These are phyloP conservation scores for Penicillium sumatraense DNA, from an alignment of 2,329 filamentous ascomycete species.

Conservation along the genomic window DNA sequence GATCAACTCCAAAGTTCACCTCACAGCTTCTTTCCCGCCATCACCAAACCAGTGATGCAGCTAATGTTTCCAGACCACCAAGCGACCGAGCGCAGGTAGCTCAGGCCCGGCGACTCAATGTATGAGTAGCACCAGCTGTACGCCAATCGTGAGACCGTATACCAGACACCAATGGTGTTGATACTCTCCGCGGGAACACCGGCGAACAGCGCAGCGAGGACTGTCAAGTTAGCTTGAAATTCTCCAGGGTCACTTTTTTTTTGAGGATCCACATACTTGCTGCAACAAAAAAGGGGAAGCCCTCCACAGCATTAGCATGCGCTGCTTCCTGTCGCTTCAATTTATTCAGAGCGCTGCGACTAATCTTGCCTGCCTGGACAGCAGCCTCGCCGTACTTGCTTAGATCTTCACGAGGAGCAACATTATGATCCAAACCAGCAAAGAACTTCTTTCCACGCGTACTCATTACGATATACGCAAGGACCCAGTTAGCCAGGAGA, in stretches of 20 bases:
- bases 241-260: too few relatives aligned
- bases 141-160: constrained; percentile 39
- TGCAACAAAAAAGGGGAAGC: constrained; percentile 44
- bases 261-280: constrained; percentile 28
- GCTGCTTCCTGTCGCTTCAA: constrained; percentile 43
- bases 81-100: constrained; percentile 39
- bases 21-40: constrained; percentile 38
- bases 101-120: constrained; percentile 34
- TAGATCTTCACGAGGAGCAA: constrained; percentile 44
- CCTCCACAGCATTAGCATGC: constrained; percentile 40
- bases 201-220: constrained; percentile 40
- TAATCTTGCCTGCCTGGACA: constrained; percentile 42
- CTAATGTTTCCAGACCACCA: constrained; percentile 47
- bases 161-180: constrained; percentile 43
- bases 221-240: constrained; percentile 14
- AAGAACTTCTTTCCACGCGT: constrained; percentile 38
- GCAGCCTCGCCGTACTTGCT: constrained; percentile 40
- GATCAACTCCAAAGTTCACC: neutral
- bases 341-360: constrained; percentile 38
- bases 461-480: constrained; percentile 43
- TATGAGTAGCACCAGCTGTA: constrained; percentile 41
- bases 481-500: constrained; percentile 45
- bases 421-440: constrained; percentile 45
- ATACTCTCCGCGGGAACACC: constrained; percentile 40
- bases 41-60: constrained; percentile 43